phyloP scores from a whole-genome alignment of 441 rosid species.

The Metrosideros polymorpha region DNA sequence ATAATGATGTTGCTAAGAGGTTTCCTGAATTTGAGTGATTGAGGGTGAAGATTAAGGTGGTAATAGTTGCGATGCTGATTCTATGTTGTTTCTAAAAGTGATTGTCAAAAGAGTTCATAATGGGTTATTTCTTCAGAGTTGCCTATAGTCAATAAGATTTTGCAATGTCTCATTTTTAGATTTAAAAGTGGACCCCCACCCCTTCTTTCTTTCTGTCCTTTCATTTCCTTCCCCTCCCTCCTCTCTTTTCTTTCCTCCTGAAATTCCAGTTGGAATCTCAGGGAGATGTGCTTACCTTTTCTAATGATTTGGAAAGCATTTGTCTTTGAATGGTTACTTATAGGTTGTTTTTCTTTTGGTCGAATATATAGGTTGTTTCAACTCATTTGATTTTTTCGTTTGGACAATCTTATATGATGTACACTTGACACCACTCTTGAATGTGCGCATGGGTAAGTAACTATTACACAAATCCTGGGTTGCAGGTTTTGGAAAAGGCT shows the following conservation, averaged over 20 bases:
- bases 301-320: not conserved
- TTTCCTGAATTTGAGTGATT: not conserved
- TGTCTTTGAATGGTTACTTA: not conserved
- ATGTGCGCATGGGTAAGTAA: not conserved
- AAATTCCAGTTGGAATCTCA: not conserved
- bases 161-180: not conserved
- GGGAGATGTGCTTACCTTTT: not conserved
- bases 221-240: not conserved
- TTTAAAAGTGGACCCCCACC: not conserved
- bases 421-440: not conserved
- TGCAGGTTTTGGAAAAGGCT: constrained; percentile 87
- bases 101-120: not conserved
- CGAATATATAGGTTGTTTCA: not conserved
- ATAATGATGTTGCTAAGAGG: not conserved
- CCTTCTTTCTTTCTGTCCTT: not conserved
- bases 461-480: not conserved
- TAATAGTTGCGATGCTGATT: not conserved
- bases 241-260: not conserved
- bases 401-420: not conserved
- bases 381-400: not conserved
- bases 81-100: not conserved
- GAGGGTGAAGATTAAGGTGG: not conserved
- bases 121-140: not conserved
- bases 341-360: too few species aligned
- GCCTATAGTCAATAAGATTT: not conserved